Percentiles rank a stretch among this genome's conserved stretches.
phyloP scores from a whole-genome alignment of 129 eudicot species.

The Flaveria trinervia region DNA sequence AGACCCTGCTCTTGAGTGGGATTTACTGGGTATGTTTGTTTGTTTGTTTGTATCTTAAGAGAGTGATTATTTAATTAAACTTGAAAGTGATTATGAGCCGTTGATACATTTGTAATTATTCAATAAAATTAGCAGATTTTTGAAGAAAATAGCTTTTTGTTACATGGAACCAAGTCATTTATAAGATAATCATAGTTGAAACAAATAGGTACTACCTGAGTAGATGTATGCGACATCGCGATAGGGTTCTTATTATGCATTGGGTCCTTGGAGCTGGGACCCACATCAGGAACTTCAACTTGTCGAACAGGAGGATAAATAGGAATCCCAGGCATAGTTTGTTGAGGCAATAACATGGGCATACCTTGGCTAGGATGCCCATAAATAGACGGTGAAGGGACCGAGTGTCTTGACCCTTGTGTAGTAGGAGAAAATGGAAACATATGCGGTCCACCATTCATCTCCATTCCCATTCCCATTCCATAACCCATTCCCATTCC shows the following conservation, averaged over 20 bases:
- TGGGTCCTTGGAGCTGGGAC: slow-evolving; percentile 37
- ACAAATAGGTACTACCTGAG: slow-evolving; percentile 49
- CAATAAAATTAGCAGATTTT: neutral
- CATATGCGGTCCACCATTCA: slow-evolving; percentile 56
- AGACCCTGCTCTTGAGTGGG: too few relatives aligned
- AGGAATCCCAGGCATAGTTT: slow-evolving; percentile 49
- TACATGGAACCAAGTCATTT: neutral
- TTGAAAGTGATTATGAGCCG: neutral
- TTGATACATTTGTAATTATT: neutral
- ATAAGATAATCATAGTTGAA: neutral
- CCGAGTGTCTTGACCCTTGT: slow-evolving; percentile 47
- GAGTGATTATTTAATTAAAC: neutral
- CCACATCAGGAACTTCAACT: slow-evolving; percentile 33
- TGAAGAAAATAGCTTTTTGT: neutral
- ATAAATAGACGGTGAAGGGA: slow-evolving; percentile 44
- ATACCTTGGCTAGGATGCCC: slow-evolving; percentile 51
- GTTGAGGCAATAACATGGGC: slow-evolving; percentile 54
- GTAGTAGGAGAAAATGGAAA: slow-evolving; percentile 44
- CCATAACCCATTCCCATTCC: slow-evolving; percentile 58
- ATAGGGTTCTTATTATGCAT: slow-evolving; percentile 36
- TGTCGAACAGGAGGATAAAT: slow-evolving; percentile 34
- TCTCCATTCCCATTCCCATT: slow-evolving; percentile 59
- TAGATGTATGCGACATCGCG: slow-evolving; percentile 34
- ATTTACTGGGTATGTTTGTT: too few relatives aligned
- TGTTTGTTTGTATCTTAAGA: too few relatives aligned